These are phyloP conservation scores for Ustilago tritici DNA, from an alignment of 1,284 basidiomycete genomes.

Conservation along the genomic window DNA sequence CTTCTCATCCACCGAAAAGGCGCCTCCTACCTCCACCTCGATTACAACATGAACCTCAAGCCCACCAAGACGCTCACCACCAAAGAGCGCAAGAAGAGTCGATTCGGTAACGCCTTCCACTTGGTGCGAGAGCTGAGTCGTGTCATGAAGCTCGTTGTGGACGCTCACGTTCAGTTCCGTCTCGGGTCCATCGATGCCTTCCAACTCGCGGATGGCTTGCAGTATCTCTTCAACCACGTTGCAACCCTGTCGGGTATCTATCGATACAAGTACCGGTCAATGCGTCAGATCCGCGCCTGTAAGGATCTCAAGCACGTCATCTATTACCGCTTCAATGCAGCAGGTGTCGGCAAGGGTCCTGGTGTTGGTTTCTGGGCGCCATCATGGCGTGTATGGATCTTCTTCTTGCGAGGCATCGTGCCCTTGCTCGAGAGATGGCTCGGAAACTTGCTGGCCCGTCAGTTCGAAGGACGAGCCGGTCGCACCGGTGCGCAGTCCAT, in stretches of 20 bases:
- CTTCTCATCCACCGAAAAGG: conserved; percentile 98
- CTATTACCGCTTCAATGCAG: conserved; percentile 98
- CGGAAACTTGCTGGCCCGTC: conserved; percentile 95
- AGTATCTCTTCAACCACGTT: conserved; percentile 97
- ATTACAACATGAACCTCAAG: conserved; percentile 95
- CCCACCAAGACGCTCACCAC: conserved; percentile 99
- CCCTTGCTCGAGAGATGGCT: conserved; percentile 97
- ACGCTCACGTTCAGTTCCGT: conserved; percentile 98
- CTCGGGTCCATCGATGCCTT: conserved; percentile 99
- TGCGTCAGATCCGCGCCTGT: conserved; percentile 99
- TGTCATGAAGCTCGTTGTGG: conserved; percentile 97
- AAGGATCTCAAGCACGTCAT: conserved; percentile 86
- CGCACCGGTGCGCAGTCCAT: conserved; percentile 85
- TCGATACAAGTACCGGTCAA: conserved; percentile 98
- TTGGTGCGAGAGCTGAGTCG: conserved; percentile 96
- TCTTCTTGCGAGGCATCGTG: conserved; percentile 99
- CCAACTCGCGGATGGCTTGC: conserved; percentile 97
- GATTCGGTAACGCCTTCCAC: conserved; percentile 99
- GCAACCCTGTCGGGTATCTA: conserved; percentile 99
- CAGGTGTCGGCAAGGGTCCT: conserved; percentile 98
- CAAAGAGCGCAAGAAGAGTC: conserved; percentile 99
- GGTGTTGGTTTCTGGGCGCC: conserved; percentile 99
- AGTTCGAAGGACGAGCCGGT: conserved; percentile 91
- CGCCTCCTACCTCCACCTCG: conserved; percentile 91
- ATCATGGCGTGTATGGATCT: conserved; percentile 99